These are phyloP conservation scores for Theobroma grandiflorum DNA, from an alignment of 441 rosid species.

Conservation along the genomic window DNA sequence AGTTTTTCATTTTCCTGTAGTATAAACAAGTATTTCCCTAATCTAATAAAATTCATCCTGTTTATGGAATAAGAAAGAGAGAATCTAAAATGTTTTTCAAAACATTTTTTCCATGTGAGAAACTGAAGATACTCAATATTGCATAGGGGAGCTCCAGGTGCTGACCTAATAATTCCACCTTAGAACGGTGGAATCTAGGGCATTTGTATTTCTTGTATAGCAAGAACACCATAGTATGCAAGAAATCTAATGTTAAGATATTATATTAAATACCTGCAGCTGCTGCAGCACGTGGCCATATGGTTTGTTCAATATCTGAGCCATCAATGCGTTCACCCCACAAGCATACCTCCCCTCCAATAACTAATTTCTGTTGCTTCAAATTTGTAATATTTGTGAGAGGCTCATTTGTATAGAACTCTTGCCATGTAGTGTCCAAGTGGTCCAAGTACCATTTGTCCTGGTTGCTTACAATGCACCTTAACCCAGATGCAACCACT, in stretches of 20 bases:
- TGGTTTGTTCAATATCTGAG: slow-evolving; percentile 74
- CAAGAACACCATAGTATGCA: background rate
- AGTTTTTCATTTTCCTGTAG: too few species aligned
- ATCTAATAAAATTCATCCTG: background rate
- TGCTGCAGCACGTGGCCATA: slow-evolving; percentile 89
- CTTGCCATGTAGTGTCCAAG: slow-evolving; percentile 65
- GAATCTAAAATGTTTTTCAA: background rate
- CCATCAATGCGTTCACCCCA: slow-evolving; percentile 79
- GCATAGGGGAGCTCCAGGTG: background rate
- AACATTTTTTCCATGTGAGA: background rate
- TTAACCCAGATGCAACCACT: slow-evolving; percentile 66
- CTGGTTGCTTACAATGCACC: slow-evolving; percentile 86
- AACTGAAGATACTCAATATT: background rate
- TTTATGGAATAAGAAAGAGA: background rate
- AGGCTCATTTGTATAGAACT: slow-evolving; percentile 68
- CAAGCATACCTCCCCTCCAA: slow-evolving; percentile 87
- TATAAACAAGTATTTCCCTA: background rate
- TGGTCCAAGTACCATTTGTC: slow-evolving; percentile 79
- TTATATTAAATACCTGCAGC: slow-evolving; percentile 63
- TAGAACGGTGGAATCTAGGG: background rate
- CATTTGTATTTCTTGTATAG: background rate
- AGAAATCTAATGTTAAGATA: background rate
- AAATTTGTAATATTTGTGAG: slow-evolving; percentile 50
- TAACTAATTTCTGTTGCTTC: slow-evolving; percentile 60
- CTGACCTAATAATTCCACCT: background rate